Evolutionary conservation across 1,284 basidiomycete genomes (phyloP).

Genomic region (Neonothopanus nambi): DNA sequence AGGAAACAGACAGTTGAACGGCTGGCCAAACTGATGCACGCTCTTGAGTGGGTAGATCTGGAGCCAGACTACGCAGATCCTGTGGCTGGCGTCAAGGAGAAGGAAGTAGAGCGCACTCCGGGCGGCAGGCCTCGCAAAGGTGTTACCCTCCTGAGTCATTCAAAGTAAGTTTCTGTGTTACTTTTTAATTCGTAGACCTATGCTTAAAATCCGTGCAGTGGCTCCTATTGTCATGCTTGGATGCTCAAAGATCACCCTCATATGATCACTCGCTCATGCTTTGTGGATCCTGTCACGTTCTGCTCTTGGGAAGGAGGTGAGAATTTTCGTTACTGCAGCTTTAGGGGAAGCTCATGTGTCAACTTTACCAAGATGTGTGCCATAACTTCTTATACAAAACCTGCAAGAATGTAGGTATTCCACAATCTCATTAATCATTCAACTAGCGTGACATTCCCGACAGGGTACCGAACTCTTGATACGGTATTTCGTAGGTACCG

Average conservation of each 20-base stretch:
- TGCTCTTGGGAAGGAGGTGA: conserved; percentile 88
- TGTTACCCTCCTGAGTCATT: conserved; percentile 82
- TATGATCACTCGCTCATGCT: conserved; percentile 74
- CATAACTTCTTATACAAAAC: conserved; percentile 84
- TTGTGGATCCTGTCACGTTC: conserved; percentile 88
- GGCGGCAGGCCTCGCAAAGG: conserved; percentile 39
- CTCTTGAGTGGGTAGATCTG: conserved; percentile 64
- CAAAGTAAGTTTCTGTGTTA: conserved; percentile 60
- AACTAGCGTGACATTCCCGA: conserved; percentile 8
- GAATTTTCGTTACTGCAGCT: conserved; percentile 20
- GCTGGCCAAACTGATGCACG: conserved; percentile 59
- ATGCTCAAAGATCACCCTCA: conserved; percentile 77
- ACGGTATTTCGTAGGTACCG: conserved; percentile 84
- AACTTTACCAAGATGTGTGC: conserved; percentile 66
- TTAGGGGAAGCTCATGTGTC: conserved; percentile 3
- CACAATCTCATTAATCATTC: conserved; percentile 2
- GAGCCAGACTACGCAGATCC: conserved; percentile 20
- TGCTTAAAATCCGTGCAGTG: conserved; percentile 39
- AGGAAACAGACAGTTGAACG: conserved; percentile 58
- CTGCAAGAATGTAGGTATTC: conserved; percentile 52
- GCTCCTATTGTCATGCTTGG: conserved; percentile 81
- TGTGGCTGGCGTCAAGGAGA: conserved; percentile 17
- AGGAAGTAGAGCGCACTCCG: conserved; percentile 20
- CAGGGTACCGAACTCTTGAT: conserved; percentile 79
- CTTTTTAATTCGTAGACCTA: not conserved